Base-by-base conservation (phyloP, 2,329 filamentous ascomycete genomes). In the Botrytis tulipae region DNA sequence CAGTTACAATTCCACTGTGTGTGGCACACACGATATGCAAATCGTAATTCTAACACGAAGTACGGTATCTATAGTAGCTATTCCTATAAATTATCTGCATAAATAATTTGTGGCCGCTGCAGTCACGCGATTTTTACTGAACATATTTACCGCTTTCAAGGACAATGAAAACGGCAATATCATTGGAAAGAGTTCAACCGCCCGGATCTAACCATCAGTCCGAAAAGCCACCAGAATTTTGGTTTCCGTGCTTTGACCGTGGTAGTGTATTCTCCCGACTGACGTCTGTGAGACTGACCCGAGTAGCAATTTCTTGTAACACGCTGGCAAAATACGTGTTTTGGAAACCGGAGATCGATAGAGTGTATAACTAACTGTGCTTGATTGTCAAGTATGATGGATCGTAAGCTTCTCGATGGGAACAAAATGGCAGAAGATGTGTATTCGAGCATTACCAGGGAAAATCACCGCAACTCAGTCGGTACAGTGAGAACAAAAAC, bases 111-210 rank as follows among this genome's bases (percentile, higher is more conserved):
- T 77, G n/a, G 78, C 74, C 10, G 66, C 46, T 29, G 73, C n/a
- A 44, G 73, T 71, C 18, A 76, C 35, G 6, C 77, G 51, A 25
- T 73, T 70, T 46, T 75, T 65, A 25, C 44, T 62, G 60, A 76
- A 77, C 40, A 74, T 73, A 3, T 76, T 32, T 20, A 78, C 73
- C 5, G 74, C 75, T 1, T 66, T 75, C 25, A 78, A 51, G 22
- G 78, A 75, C 44, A 78, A 71, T 10, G 73, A 75, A 29, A 77
- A 71, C 0, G 74, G 76, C 18, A 74, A 40, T 18, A 76, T 69
- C 76, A 76, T 76, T 12, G 74, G 69, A n/a, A 76, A 16, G 54
- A 78, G 73, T 2, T 74, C 73, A 10, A 76, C 29, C 12, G 73
- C 70, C 57, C 77, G 73, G 44, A 78, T 75, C 70, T 68, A 29